phyloP scores from a whole-genome alignment of 441 rosid genomes.

The Adansonia rubrostipa region DNA sequence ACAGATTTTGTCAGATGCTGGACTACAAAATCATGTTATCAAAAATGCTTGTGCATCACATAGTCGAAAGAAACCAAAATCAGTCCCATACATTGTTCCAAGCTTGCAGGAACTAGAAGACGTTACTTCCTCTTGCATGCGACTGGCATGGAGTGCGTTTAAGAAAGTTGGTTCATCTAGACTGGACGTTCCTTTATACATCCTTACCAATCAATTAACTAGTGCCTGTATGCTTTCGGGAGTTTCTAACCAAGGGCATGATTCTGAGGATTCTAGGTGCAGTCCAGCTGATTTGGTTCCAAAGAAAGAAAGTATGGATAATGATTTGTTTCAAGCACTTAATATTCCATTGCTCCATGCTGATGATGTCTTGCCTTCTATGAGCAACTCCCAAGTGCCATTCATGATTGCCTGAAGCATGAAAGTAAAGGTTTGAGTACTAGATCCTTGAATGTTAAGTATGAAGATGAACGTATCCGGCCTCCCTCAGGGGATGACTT shows the following conservation, averaged over 20 bases:
- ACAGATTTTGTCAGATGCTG: slow-evolving; percentile 39
- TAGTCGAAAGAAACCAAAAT: slow-evolving; percentile 24
- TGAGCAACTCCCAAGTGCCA: slow-evolving; percentile 31
- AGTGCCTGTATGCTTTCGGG: slow-evolving; percentile 34
- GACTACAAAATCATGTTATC: slow-evolving; percentile 30
- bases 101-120: slow-evolving; percentile 33
- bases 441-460: slow-evolving; percentile 26
- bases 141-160: no score
- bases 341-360: slow-evolving; percentile 28
- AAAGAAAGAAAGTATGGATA: slow-evolving; percentile 37
- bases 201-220: slow-evolving; percentile 33
- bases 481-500: slow-evolving; percentile 67
- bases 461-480: slow-evolving; percentile 45
- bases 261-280: slow-evolving; percentile 30
- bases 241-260: slow-evolving; percentile 26
- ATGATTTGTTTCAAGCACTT: slow-evolving; percentile 38
- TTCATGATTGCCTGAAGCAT: slow-evolving; percentile 33
- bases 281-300: slow-evolving; percentile 30
- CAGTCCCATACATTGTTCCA: slow-evolving; percentile 26
- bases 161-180: no score
- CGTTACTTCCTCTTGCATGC: slow-evolving; percentile 3
- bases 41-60: slow-evolving; percentile 24
- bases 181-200: slow-evolving; percentile 28
- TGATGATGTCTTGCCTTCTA: slow-evolving; percentile 28
- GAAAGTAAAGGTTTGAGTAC: slow-evolving; percentile 39